Conservation (phyloP, 805 yeast genomes). For the Saturnispora quitensis region DNA sequence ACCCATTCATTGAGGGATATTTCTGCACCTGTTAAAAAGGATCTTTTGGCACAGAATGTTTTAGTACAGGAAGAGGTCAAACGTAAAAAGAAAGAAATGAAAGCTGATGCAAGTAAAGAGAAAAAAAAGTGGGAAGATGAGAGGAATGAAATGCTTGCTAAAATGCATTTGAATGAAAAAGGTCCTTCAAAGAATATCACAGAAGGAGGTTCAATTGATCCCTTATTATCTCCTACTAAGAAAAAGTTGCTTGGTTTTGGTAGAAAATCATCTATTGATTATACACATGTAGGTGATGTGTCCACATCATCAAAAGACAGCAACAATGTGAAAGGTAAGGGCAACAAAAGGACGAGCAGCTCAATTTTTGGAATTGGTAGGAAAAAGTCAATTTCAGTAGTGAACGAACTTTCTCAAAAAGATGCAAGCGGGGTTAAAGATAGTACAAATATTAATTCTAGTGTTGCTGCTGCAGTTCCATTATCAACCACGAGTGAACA, state of each 20-base stretch:
- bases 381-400: neutral
- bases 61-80: slow-evolving; percentile 4
- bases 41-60: neutral
- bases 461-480: neutral
- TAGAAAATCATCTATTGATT: slow-evolving; percentile 1
- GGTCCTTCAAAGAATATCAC: neutral
- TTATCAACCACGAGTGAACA: neutral
- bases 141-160: slow-evolving; percentile 13
- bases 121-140: slow-evolving; percentile 18
- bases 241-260: slow-evolving; percentile 5
- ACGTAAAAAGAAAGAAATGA: slow-evolving; percentile 15
- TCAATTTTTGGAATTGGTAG: neutral
- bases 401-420: neutral
- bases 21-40: neutral
- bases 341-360: neutral
- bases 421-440: neutral
- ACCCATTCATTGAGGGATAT: slow-evolving; percentile 24
- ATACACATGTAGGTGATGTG: slow-evolving; percentile 1
- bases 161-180: neutral
- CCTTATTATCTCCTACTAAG: neutral
- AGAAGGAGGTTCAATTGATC: neutral
- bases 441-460: neutral
- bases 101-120: slow-evolving; percentile 20
- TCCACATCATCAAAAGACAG: slow-evolving; percentile 9
- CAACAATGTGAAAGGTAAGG: neutral